phyloP scores from a whole-genome alignment of 2,329 filamentous ascomycete species.

The Stylonectria norvegica region DNA sequence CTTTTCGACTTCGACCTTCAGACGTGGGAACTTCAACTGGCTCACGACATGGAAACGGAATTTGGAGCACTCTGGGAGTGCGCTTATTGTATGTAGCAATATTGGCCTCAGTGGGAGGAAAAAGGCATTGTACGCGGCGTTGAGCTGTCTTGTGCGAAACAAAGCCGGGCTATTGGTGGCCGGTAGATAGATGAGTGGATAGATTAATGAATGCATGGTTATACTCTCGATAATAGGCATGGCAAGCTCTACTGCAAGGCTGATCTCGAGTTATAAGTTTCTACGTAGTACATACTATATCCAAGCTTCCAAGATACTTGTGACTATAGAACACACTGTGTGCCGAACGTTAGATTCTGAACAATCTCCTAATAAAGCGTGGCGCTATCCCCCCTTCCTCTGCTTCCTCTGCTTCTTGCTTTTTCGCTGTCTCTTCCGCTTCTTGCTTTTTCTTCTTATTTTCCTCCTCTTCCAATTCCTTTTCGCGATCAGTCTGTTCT shows the following conservation, averaged over 20 bases:
- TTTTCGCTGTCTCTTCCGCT: background rate
- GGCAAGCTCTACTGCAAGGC: too few species aligned
- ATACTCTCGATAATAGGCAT: too few species aligned
- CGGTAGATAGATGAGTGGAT: background rate
- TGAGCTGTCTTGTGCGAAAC: background rate
- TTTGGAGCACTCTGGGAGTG: background rate
- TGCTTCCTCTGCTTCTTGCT: constrained; percentile 4
- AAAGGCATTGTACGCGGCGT: background rate
- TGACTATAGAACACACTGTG: too few species aligned
- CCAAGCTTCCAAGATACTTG: too few species aligned
- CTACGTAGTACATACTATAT: too few species aligned
- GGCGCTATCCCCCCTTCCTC: constrained; percentile 19
- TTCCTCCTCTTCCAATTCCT: constrained; percentile 3
- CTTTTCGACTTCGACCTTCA: background rate
- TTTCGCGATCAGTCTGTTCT: too few species aligned
- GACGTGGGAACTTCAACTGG: too few species aligned
- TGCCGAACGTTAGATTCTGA: too few species aligned
- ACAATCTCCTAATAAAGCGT: too few species aligned
- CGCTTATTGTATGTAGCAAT: background rate
- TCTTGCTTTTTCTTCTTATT: constrained; percentile 5
- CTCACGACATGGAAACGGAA: background rate
- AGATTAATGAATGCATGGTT: background rate
- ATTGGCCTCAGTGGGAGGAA: background rate
- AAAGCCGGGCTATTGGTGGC: background rate
- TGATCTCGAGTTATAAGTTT: too few species aligned